These are phyloP conservation scores for Aspergillus puulaauensis DNA, from an alignment of 2,329 filamentous ascomycete genomes.

Conservation along the genomic window DNA sequence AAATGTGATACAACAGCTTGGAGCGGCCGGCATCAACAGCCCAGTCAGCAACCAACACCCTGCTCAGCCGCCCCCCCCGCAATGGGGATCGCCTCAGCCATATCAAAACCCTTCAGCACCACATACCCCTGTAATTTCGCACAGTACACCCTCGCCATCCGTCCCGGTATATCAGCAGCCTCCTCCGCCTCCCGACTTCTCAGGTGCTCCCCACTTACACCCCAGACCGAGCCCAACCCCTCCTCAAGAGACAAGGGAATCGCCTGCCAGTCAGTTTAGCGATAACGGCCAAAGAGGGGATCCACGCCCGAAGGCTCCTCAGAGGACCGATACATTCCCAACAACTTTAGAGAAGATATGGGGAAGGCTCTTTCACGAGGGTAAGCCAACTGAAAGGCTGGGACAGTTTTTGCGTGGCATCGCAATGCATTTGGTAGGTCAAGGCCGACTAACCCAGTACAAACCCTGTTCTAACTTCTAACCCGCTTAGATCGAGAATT, in stretches of 20 bases:
- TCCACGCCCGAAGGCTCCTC: slow-evolving; percentile 37
- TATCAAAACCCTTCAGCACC: slow-evolving; percentile 21
- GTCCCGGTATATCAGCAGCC: slow-evolving; percentile 21
- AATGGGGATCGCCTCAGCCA: slow-evolving; percentile 20
- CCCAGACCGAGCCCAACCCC: slow-evolving; percentile 22
- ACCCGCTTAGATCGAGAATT: slow-evolving; percentile 63
- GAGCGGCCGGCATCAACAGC: slow-evolving; percentile 43
- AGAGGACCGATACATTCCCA: slow-evolving; percentile 40
- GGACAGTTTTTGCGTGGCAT: slow-evolving; percentile 71
- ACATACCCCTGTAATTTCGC: slow-evolving; percentile 14
- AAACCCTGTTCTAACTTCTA: slow-evolving; percentile 13
- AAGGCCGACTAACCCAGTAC: not conserved
- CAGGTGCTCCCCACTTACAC: slow-evolving; percentile 22
- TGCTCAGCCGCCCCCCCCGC: slow-evolving; percentile 20
- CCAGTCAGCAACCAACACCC: slow-evolving; percentile 24
- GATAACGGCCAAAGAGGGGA: slow-evolving; percentile 32
- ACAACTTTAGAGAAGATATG: slow-evolving; percentile 70
- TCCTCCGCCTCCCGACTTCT: slow-evolving; percentile 17
- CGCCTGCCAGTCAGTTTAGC: slow-evolving; percentile 36
- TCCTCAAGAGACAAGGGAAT: slow-evolving; percentile 29
- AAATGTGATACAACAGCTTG: slow-evolving; percentile 59
- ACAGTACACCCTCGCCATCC: slow-evolving; percentile 21
- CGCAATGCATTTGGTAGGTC: slow-evolving; percentile 68
- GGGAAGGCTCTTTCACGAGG: slow-evolving; percentile 71
- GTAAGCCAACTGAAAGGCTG: slow-evolving; percentile 66